A percentile compares a stretch with the other conserved stretches of the same genome.
Evolutionary conservation across 2,329 filamentous ascomycete species (phyloP).

Genomic region (Fusarium sp.): DNA sequence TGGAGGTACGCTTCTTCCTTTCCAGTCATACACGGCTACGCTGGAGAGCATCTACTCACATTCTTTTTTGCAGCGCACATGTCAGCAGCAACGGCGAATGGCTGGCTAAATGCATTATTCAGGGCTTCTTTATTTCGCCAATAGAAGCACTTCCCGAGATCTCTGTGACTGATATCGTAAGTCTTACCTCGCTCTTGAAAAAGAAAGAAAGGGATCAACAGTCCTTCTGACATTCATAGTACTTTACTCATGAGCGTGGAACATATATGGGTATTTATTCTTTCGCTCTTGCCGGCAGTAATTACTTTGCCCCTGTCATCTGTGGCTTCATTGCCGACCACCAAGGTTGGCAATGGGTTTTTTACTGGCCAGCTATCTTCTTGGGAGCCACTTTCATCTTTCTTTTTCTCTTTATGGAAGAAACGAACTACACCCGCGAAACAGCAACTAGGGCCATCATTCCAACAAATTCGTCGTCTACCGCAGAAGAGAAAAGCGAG

Average conservation of each 20-base stretch:
- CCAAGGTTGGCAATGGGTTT: slow-evolving; percentile 63
- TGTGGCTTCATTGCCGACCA: slow-evolving; percentile 61
- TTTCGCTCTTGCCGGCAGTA: slow-evolving; percentile 56
- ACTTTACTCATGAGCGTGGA: slow-evolving; percentile 59
- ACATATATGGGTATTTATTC: slow-evolving; percentile 61
- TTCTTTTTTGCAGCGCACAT: slow-evolving; percentile 46
- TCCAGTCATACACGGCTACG: too few species aligned
- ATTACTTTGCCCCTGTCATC: slow-evolving; percentile 61
- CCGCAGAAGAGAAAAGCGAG: background rate
- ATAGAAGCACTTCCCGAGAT: slow-evolving; percentile 64
- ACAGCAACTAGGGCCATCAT: background rate
- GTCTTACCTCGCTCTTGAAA: background rate
- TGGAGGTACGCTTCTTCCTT: slow-evolving; percentile 31
- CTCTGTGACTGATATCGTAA: slow-evolving; percentile 59
- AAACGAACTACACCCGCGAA: slow-evolving; percentile 66
- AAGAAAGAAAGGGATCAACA: too few species aligned
- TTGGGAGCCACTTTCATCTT: slow-evolving; percentile 55
- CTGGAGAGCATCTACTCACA: background rate
- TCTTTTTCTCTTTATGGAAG: slow-evolving; percentile 71
- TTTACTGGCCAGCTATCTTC: slow-evolving; percentile 60
- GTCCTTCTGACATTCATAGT: slow-evolving; percentile 24
- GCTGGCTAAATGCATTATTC: slow-evolving; percentile 60
- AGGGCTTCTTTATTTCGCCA: slow-evolving; percentile 60
- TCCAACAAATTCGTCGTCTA: background rate
- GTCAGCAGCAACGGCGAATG: slow-evolving; percentile 57